phyloP scores from a whole-genome alignment of 306 rosid species.

The Inga laurina region DNA sequence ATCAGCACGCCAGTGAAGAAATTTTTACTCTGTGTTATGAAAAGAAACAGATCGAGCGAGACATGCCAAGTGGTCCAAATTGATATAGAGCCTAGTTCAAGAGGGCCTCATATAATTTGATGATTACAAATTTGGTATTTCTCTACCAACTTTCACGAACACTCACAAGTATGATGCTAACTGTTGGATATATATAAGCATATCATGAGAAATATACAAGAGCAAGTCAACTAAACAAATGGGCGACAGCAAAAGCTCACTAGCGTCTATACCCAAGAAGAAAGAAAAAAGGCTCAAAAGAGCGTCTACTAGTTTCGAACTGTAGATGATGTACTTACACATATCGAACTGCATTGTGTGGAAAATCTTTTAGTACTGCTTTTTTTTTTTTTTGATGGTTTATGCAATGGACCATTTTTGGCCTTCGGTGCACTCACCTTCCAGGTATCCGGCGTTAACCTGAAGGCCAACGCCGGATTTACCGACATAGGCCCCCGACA shows the following conservation, averaged over 20 bases:
- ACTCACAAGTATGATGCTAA: neutral
- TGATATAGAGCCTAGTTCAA: neutral
- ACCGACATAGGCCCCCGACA: too few relatives aligned
- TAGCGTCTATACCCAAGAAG: neutral
- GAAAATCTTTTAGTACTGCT: neutral
- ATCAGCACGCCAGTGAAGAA: too few relatives aligned
- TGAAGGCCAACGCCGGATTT: too few relatives aligned
- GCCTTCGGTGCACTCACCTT: too few relatives aligned
- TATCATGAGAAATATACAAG: neutral
- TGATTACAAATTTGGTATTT: neutral
- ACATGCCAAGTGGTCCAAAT: neutral
- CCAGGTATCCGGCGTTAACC: too few relatives aligned
- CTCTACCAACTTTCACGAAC: neutral
- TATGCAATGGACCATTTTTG: too few relatives aligned
- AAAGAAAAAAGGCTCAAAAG: neutral
- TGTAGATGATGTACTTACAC: neutral
- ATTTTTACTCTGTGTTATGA: neutral
- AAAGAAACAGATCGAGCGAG: neutral
- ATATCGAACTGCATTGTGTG: constrained; percentile 17
- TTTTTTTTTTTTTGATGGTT: too few relatives aligned
- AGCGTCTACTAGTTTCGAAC: neutral
- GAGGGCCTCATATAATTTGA: neutral
- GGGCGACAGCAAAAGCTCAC: constrained; percentile 56
- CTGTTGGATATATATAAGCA: neutral
- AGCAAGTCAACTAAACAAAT: neutral